A percentile compares a stretch with the other conserved stretches of the same genome.
Evolutionary conservation across 23 red algal genomes (phyloP).

Genomic region (Cyanidioschyzon merolae): DNA sequence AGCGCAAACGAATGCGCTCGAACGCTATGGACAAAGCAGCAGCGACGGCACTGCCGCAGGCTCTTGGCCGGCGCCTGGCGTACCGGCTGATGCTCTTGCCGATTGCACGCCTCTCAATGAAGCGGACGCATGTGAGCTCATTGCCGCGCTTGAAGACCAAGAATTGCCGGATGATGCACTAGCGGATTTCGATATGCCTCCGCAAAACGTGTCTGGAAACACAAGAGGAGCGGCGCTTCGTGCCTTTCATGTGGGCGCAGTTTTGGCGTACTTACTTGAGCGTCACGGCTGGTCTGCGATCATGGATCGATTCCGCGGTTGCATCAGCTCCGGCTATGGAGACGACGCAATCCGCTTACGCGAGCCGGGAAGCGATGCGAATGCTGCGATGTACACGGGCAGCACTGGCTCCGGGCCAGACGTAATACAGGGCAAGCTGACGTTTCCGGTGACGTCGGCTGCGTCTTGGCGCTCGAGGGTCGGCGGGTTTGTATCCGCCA

Average conservation of each 20-base stretch:
- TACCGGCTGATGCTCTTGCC: not conserved
- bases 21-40: too few relatives aligned
- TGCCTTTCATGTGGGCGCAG: constrained; percentile 21
- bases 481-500: too few relatives aligned
- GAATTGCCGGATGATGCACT: not conserved
- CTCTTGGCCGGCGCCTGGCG: not conserved
- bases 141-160: not conserved
- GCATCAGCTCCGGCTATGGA: not conserved
- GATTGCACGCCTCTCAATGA: not conserved
- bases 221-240: not conserved
- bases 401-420: too few relatives aligned
- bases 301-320: constrained; percentile 11
- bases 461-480: too few relatives aligned
- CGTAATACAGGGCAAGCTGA: too few relatives aligned
- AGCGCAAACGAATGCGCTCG: not conserved
- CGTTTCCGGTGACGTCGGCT: too few relatives aligned
- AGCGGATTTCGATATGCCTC: not conserved
- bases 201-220: not conserved
- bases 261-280: constrained; percentile 22
- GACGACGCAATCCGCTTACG: not conserved
- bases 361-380: too few relatives aligned
- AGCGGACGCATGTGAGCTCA: not conserved
- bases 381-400: too few relatives aligned
- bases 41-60: not conserved
- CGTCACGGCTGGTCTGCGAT: constrained; percentile 10